Conservation (phyloP, 139 green algal species). For the Edaphochlamys debaryana region DNA sequence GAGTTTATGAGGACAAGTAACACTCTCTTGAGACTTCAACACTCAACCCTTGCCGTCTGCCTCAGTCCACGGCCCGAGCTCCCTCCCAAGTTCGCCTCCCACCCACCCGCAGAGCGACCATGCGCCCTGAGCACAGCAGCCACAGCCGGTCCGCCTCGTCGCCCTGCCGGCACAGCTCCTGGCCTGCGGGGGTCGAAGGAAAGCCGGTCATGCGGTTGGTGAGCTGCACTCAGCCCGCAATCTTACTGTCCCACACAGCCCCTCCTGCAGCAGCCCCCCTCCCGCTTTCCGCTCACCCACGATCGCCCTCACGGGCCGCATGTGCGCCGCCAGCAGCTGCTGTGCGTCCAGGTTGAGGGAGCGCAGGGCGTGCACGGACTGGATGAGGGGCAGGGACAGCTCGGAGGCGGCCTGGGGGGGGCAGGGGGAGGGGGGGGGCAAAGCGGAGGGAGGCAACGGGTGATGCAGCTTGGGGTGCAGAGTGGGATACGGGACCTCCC, state of each 20-base stretch:
- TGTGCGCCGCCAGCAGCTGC: constrained; percentile 42
- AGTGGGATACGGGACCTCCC: too few species aligned
- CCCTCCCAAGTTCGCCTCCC: too few species aligned
- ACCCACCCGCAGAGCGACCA: constrained; percentile 49
- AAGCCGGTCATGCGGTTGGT: too few species aligned
- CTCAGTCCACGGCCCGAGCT: too few species aligned
- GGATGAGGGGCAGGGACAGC: constrained; percentile 1
- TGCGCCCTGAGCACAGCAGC: constrained; percentile 35
- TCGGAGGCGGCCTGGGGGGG: constrained; percentile 1
- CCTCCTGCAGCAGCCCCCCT: too few species aligned
- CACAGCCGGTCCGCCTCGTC: constrained; percentile 58
- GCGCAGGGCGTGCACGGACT: constrained; percentile 27
- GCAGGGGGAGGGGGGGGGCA: background rate
- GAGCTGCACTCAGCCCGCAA: too few species aligned
- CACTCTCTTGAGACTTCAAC: too few species aligned
- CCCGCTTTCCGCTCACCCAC: constrained; percentile 21
- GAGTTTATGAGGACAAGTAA: too few species aligned
- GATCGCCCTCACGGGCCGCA: constrained; percentile 34
- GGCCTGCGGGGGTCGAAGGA: constrained; percentile 15
- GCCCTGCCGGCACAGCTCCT: constrained; percentile 56
- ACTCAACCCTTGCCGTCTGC: too few species aligned
- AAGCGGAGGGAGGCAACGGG: background rate
- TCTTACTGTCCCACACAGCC: too few species aligned
- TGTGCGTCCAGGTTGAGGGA: constrained; percentile 46
- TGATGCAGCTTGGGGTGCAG: too few species aligned